phyloP scores from a whole-genome alignment of 2,329 filamentous ascomycete genomes.

The Coniochaeta pulveracea region DNA sequence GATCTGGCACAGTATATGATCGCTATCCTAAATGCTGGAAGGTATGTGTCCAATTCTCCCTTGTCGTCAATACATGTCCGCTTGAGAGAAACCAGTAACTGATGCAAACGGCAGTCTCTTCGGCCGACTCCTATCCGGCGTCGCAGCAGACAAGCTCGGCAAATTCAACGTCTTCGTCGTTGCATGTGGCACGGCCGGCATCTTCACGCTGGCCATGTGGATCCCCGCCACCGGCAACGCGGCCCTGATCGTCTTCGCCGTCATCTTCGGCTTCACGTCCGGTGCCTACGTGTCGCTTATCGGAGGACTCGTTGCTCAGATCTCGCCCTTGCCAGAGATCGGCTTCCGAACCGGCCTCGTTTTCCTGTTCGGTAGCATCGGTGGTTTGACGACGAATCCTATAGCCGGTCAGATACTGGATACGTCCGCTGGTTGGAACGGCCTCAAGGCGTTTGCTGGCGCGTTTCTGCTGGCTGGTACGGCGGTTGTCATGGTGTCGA shows the following conservation, averaged over 20 bases:
- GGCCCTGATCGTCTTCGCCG: conserved; percentile 12
- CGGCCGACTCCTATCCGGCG: conserved; percentile 8
- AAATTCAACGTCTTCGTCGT: conserved; percentile 21
- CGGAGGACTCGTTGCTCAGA: conserved; percentile 24
- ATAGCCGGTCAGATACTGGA: conserved; percentile 33
- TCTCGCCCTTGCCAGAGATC: conserved; percentile 39
- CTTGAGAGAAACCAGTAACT: not conserved
- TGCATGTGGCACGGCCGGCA: conserved; percentile 24
- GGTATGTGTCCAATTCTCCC: conserved; percentile 1
- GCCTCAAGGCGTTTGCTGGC: conserved; percentile 8
- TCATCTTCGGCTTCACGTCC: conserved; percentile 16
- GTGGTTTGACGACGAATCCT: conserved; percentile 44
- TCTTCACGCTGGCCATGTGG: conserved; percentile 19
- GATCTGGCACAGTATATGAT: conserved; percentile 14
- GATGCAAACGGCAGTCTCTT: conserved; percentile 7
- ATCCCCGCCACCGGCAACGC: conserved; percentile 11
- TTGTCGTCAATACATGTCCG: too few relatives aligned
- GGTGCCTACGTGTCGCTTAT: conserved; percentile 16
- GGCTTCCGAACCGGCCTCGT: conserved; percentile 32
- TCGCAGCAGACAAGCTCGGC: conserved; percentile 10
- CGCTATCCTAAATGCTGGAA: conserved; percentile 14
- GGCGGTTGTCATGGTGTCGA: not conserved
- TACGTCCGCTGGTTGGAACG: conserved; percentile 5
- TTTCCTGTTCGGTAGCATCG: conserved; percentile 43
- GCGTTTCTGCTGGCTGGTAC: conserved; percentile 5